Percentiles rank a stretch among this genome's conserved stretches.
phyloP scores from a whole-genome alignment of 768 basidiomycete species.

The Trametes maxima region DNA sequence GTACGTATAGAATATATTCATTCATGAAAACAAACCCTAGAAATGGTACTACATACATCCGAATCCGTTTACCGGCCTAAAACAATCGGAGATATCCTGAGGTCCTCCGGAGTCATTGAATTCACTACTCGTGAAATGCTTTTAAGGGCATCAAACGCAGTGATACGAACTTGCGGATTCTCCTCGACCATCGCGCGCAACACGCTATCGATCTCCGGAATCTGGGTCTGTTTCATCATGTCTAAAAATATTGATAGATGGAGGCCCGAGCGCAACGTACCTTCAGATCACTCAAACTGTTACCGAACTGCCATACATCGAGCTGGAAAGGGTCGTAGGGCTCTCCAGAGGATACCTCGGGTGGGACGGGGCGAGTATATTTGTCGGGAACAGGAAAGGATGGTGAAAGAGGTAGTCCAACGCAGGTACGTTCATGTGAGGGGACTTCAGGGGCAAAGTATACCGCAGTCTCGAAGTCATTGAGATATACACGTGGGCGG shows the following conservation, averaged over 20 bases:
- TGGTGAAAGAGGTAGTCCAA: background rate
- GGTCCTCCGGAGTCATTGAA: background rate
- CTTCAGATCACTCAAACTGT: conserved; percentile 22
- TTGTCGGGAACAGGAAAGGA: background rate
- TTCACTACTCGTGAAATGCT: background rate
- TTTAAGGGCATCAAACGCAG: background rate
- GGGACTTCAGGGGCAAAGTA: conserved; percentile 30
- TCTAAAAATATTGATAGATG: background rate
- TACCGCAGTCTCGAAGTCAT: conserved; percentile 37
- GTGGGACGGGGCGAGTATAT: conserved; percentile 29
- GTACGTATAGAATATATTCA: too few relatives aligned
- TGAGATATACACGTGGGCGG: conserved; percentile 36
- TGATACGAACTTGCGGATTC: background rate
- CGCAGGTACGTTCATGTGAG: conserved; percentile 6
- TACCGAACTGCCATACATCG: conserved; percentile 36
- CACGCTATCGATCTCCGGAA: background rate
- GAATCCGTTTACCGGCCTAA: background rate
- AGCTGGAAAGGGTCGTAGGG: conserved; percentile 34
- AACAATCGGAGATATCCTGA: background rate
- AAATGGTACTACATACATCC: too few relatives aligned
- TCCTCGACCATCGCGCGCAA: background rate
- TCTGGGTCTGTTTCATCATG: background rate
- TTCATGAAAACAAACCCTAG: too few relatives aligned
- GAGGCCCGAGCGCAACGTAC: background rate
- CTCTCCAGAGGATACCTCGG: conserved; percentile 27